Evolutionary conservation across 768 basidiomycete species (phyloP).

Genomic region (Asterophora parasitica): DNA sequence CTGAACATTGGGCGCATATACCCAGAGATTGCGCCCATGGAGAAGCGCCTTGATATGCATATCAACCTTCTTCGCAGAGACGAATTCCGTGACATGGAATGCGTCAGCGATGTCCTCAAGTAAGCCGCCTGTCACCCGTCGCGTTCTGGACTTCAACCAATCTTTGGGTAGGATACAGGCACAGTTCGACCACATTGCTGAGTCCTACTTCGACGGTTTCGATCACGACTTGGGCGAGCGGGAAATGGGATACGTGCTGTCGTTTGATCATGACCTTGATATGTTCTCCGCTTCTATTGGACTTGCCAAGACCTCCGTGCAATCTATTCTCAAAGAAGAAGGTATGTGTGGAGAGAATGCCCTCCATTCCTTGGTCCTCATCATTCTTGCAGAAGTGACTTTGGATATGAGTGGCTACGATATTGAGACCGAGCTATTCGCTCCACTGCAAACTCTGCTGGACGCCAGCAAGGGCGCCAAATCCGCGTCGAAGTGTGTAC

Average conservation of each 20-base stretch:
- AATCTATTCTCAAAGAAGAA: slow-evolving; percentile 68
- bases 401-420: slow-evolving; percentile 73
- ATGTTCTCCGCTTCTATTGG: slow-evolving; percentile 91
- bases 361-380: not conserved
- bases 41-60: slow-evolving; percentile 90
- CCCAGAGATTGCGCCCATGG: slow-evolving; percentile 81
- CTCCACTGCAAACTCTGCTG: slow-evolving; percentile 76
- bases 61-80: slow-evolving; percentile 79
- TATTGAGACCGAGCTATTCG: slow-evolving; percentile 70
- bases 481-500: slow-evolving; percentile 64
- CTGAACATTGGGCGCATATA: slow-evolving; percentile 78
- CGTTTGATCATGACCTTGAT: slow-evolving; percentile 90
- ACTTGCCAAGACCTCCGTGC: slow-evolving; percentile 81
- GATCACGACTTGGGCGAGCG: slow-evolving; percentile 89
- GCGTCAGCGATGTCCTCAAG: slow-evolving; percentile 86
- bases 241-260: slow-evolving; percentile 75
- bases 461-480: slow-evolving; percentile 82
- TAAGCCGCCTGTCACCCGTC: slow-evolving; percentile 32
- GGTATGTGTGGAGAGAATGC: slow-evolving; percentile 37
- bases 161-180: slow-evolving; percentile 67
- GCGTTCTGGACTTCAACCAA: slow-evolving; percentile 3
- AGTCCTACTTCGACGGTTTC: slow-evolving; percentile 77
- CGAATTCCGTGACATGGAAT: slow-evolving; percentile 92
- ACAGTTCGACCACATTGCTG: slow-evolving; percentile 89
- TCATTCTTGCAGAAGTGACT: slow-evolving; percentile 50